These are phyloP conservation scores for Furculomyces boomerangus DNA, from an alignment of 371 early-diverging fungal species.

Conservation along the genomic window DNA sequence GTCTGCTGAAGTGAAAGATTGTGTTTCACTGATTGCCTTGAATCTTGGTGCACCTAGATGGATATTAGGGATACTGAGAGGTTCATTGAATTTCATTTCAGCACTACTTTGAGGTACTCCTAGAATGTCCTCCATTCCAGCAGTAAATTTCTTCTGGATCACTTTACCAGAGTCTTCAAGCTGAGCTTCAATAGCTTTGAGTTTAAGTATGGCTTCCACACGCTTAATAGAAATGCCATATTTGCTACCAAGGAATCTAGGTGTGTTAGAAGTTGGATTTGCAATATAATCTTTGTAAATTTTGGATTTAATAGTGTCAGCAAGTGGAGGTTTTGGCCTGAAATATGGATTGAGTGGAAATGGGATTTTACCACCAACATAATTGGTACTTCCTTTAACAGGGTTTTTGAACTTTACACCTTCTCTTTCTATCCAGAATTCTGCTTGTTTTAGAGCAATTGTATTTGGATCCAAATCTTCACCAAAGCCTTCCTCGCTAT, in stretches of 20 bases:
- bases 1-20: slow-evolving; percentile 45
- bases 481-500: background rate
- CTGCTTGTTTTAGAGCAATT: background rate
- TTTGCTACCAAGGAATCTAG: slow-evolving; percentile 50
- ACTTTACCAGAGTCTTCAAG: slow-evolving; percentile 33
- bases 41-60: slow-evolving; percentile 53
- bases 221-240: slow-evolving; percentile 66
- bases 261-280: slow-evolving; percentile 42
- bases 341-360: slow-evolving; percentile 82
- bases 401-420: slow-evolving; percentile 8
- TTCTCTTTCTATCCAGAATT: slow-evolving; percentile 13
- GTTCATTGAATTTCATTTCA: slow-evolving; percentile 27
- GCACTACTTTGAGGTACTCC: slow-evolving; percentile 25
- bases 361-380: slow-evolving; percentile 23
- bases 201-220: slow-evolving; percentile 71
- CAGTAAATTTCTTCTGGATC: slow-evolving; percentile 39
- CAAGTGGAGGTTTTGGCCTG: slow-evolving; percentile 58
- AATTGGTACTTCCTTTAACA: slow-evolving; percentile 7
- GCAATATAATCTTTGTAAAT: slow-evolving; percentile 47
- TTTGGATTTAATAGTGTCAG: slow-evolving; percentile 43
- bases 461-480: background rate
- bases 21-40: slow-evolving; percentile 59
- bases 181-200: slow-evolving; percentile 61
- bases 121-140: slow-evolving; percentile 74
- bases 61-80: slow-evolving; percentile 34